phyloP scores from a whole-genome alignment of 2,329 filamentous ascomycete genomes.

The Huntiella savannae region DNA sequence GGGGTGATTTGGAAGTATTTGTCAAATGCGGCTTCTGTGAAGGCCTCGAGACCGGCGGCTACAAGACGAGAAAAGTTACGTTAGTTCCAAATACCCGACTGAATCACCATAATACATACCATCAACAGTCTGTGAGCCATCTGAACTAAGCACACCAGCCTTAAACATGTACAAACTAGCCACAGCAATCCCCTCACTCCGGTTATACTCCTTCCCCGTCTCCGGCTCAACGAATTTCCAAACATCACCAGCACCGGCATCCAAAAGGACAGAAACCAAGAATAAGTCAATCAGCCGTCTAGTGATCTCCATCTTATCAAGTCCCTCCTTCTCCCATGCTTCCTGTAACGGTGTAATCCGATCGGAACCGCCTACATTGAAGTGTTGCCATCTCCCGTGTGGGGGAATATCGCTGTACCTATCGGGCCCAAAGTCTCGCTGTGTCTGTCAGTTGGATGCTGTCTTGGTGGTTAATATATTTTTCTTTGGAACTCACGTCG shows the following conservation, averaged over 20 bases:
- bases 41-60: conserved; percentile 19
- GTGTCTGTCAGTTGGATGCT: not conserved
- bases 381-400: conserved; percentile 44
- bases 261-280: conserved; percentile 38
- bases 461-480: not conserved
- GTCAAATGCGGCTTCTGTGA: conserved; percentile 19
- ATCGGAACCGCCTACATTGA: conserved; percentile 34
- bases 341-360: conserved; percentile 27
- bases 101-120: conserved; percentile 15
- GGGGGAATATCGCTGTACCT: conserved; percentile 28
- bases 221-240: conserved; percentile 27
- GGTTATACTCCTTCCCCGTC: conserved; percentile 18
- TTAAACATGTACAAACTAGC: conserved; percentile 31
- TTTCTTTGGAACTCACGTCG: conserved; percentile 17
- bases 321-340: conserved; percentile 24
- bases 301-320: conserved; percentile 27
- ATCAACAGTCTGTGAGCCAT: conserved; percentile 17
- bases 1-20: conserved; percentile 25
- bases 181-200: conserved; percentile 33
- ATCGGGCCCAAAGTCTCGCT: conserved; percentile 33
- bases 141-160: conserved; percentile 20
- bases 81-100: not conserved
- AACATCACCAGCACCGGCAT: conserved; percentile 32
- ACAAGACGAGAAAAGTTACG: not conserved
- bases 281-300: conserved; percentile 41